These are phyloP conservation scores for Syncephalastrum contaminatum DNA, from an alignment of 371 early-diverging fungal genomes.

Conservation along the genomic window DNA sequence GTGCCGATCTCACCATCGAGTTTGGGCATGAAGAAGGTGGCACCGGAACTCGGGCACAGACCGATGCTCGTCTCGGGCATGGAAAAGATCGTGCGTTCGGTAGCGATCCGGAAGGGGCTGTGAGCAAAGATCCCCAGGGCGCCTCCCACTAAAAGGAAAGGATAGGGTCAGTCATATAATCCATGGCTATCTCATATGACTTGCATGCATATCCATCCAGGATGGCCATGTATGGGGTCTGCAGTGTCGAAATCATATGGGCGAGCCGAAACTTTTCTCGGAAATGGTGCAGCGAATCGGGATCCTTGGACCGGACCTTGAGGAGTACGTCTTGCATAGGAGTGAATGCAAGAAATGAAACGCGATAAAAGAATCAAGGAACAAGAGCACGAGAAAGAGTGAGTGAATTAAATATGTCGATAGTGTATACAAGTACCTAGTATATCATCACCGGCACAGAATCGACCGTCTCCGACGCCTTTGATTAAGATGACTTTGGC, in stretches of 20 bases:
- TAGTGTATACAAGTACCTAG: constrained; percentile 38
- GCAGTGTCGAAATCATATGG: constrained; percentile 84
- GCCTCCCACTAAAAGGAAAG: constrained; percentile 80
- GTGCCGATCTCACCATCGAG: constrained; percentile 92
- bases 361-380: background rate
- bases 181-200: constrained; percentile 6
- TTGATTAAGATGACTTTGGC: constrained; percentile 88
- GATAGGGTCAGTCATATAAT: background rate
- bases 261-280: constrained; percentile 89
- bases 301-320: constrained; percentile 42
- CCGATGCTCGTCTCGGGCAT: constrained; percentile 95
- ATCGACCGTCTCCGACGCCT: constrained; percentile 72
- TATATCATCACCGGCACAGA: constrained; percentile 97
- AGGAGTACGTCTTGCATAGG: constrained; percentile 26
- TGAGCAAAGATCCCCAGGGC: constrained; percentile 95
- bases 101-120: constrained; percentile 93
- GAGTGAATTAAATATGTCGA: too few species aligned
- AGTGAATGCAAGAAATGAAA: constrained; percentile 7
- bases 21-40: constrained; percentile 88
- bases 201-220: constrained; percentile 89
- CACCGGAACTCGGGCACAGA: constrained; percentile 94
- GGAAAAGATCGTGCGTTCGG: constrained; percentile 90
- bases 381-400: background rate
- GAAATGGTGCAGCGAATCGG: constrained; percentile 79
- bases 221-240: constrained; percentile 87